Evolutionary conservation across 1,284 basidiomycete genomes (phyloP).

Genomic region (Marasmius sp.): DNA sequence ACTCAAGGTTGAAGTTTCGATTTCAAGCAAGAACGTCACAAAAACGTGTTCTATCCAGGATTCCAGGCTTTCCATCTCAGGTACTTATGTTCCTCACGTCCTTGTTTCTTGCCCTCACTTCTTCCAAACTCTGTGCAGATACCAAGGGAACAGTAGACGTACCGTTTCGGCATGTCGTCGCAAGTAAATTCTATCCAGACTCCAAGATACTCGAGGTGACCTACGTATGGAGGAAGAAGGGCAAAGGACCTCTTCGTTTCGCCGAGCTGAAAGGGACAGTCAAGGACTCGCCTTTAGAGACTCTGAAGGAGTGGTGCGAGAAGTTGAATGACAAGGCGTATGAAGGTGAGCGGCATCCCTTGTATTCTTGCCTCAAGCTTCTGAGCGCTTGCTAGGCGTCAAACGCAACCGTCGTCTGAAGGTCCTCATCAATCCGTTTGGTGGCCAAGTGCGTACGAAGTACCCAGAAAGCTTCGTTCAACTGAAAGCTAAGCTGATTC

Average conservation of each 20-base stretch:
- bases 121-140: background rate
- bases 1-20: no score
- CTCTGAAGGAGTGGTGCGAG: conserved; percentile 56
- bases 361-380: background rate
- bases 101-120: background rate
- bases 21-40: no score
- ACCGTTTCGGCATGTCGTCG: conserved; percentile 50
- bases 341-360: conserved; percentile 42
- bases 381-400: conserved; percentile 39
- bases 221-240: conserved; percentile 44
- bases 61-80: background rate
- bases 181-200: conserved; percentile 39
- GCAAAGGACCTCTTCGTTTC: conserved; percentile 37
- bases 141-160: conserved; percentile 25
- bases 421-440: conserved; percentile 86
- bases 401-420: conserved; percentile 51
- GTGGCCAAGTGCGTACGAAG: conserved; percentile 61
- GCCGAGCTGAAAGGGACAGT: conserved; percentile 44
- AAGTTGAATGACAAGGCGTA: conserved; percentile 62
- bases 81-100: background rate
- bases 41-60: no score
- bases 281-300: conserved; percentile 29
- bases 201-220: conserved; percentile 40
- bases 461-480: background rate
- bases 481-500: conserved; percentile 13